Conservation (phyloP, 2,329 filamentous ascomycete genomes). For the Apiospora marii region DNA sequence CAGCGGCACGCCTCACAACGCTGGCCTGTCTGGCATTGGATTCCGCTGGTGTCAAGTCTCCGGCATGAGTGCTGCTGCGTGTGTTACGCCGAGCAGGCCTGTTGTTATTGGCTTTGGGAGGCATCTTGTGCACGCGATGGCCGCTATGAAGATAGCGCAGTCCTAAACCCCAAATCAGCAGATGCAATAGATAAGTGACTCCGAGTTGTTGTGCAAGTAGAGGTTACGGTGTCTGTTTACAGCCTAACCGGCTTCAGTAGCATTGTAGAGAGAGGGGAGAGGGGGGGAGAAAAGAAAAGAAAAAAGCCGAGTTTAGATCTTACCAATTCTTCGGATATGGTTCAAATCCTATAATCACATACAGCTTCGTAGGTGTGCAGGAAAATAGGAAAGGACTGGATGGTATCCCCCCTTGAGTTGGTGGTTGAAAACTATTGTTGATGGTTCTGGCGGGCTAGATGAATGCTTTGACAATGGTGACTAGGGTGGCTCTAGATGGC, state of each 20-base stretch:
- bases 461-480: conserved; percentile 23
- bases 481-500: conserved; percentile 13
- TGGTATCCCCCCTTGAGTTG: conserved; percentile 7
- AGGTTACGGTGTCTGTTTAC: neutral
- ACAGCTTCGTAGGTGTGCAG: conserved; percentile 7
- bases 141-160: neutral
- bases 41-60: neutral
- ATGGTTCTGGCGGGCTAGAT: conserved; percentile 23
- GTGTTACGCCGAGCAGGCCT: conserved; percentile 14
- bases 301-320: neutral
- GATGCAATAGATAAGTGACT: neutral
- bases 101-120: conserved; percentile 18
- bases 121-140: conserved; percentile 16
- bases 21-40: neutral
- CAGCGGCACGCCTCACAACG: conserved; percentile 17
- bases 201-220: neutral
- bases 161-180: neutral
- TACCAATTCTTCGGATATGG: neutral
- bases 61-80: conserved; percentile 9
- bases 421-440: conserved; percentile 20
- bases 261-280: neutral
- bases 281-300: too few relatives aligned
- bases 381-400: conserved; percentile 12
- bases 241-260: neutral
- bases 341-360: conserved; percentile 12